Evolutionary conservation across 441 rosid species (phyloP), one percentile per base, ranked within the genome.

Genomic region (Biscutella laevigata): DNA sequence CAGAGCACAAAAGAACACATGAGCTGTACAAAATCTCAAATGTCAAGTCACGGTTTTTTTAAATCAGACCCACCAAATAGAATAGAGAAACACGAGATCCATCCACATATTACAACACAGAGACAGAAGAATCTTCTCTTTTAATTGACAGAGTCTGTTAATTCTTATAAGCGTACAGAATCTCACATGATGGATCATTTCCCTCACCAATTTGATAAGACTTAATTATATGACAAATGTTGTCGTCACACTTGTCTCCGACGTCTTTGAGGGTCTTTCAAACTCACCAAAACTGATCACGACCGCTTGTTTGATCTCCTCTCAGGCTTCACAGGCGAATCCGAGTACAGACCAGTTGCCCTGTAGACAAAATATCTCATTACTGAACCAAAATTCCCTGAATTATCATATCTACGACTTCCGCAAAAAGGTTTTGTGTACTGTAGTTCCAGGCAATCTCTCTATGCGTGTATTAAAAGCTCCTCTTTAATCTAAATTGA

Each of bases 281-380:
- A 41, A 58, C 36, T 58, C 29, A 33, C 46, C 25, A n/a, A 34
- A 41, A 40, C 46, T n/a, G 20, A 30, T 66, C 38, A 59, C 4
- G 21, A 7, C 51, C 66, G 27, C 27, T 4, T 15, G 61, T 4
- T 36, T 53, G 55, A 25, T 59, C 46, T 38, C 54, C 13, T 35
- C 40, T 49, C 47, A 13, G 46, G 53, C 49, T 9, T 58, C 49
- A 24, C 22, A 7, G 65, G 42, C 9, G 57, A 50, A 58, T 66
- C 71, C 7, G 71, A 17, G 57, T 13, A 66, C 6, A 46, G 19
- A 66, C 71, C 71, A 39, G 71, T 66, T 46, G 61, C 44, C 39
- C 66, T 66, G 59, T 64, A 2, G 4, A 41, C 11, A 21, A 40
- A 16, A n/a, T 1, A 43, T 27, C 17, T 53, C 19, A 42, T 36